Conservation (phyloP, 306 rosid genomes). For the Inga laurina region DNA sequence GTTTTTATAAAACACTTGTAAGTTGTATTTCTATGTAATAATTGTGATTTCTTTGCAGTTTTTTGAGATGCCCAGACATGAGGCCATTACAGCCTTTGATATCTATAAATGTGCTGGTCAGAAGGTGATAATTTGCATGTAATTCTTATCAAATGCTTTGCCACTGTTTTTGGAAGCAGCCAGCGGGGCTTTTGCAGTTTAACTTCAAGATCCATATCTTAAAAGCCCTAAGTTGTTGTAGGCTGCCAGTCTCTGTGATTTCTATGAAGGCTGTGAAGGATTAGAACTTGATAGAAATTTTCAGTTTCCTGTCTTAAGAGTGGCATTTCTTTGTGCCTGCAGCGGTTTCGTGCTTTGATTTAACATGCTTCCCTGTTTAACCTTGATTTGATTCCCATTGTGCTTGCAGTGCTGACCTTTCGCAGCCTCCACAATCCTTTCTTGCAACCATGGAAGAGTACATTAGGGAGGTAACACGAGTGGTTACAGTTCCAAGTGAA, state of each 20-base stretch:
- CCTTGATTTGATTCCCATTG: conserved; percentile 22
- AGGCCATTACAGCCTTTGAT: conserved; percentile 90
- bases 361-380: neutral
- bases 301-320: conserved; percentile 96
- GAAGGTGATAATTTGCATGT: conserved; percentile 58
- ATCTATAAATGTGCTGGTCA: conserved; percentile 97
- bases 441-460: conserved; percentile 97
- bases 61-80: conserved; percentile 99
- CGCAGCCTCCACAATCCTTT: conserved; percentile 95
- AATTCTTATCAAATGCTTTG: neutral
- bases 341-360: conserved; percentile 13
- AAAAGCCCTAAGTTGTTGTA: conserved; percentile 42
- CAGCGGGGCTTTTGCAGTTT: conserved; percentile 16
- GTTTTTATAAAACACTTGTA: conserved; percentile 11
- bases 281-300: conserved; percentile 97
- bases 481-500: too few species aligned
- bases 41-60: conserved; percentile 52
- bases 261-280: conserved; percentile 92
- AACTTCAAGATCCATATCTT: conserved; percentile 24
- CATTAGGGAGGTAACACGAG: conserved; percentile 72
- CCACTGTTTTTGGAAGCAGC: neutral
- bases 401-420: neutral
- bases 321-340: conserved; percentile 45
- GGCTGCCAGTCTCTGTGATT: conserved; percentile 86
- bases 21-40: conserved; percentile 10